A percentile compares a stretch with the other conserved stretches of the same genome.
phyloP scores from a whole-genome alignment of 2,329 filamentous ascomycete species.

The Myrmaecium sp. region DNA sequence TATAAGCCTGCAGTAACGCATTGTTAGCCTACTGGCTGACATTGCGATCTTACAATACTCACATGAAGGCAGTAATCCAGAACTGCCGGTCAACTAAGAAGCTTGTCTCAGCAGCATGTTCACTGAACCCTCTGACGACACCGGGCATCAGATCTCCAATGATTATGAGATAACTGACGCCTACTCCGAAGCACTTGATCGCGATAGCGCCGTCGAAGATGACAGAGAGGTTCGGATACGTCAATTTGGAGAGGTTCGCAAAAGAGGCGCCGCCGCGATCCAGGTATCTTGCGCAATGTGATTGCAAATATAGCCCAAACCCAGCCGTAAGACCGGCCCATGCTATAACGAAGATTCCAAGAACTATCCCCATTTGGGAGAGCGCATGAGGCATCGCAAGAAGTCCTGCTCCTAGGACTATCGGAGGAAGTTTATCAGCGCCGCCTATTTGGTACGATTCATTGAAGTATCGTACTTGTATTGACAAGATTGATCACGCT shows the following conservation, averaged over 20 bases:
- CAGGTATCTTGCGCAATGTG: slow-evolving; percentile 80
- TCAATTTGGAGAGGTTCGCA: slow-evolving; percentile 91
- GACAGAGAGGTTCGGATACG: slow-evolving; percentile 89
- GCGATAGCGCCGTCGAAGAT: slow-evolving; percentile 93
- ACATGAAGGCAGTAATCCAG: slow-evolving; percentile 97
- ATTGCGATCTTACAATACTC: slow-evolving; percentile 12
- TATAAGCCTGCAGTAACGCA: slow-evolving; percentile 47
- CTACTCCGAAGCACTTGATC: slow-evolving; percentile 95
- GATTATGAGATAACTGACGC: slow-evolving; percentile 94
- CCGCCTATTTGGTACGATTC: not conserved
- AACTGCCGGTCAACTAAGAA: slow-evolving; percentile 85
- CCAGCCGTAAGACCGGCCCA: slow-evolving; percentile 83
- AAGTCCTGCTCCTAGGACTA: slow-evolving; percentile 84
- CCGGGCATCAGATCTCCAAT: slow-evolving; percentile 97
- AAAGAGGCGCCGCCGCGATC: slow-evolving; percentile 81
- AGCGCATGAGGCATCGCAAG: slow-evolving; percentile 92
- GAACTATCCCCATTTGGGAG: slow-evolving; percentile 83
- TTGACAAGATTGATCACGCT: slow-evolving; percentile 93
- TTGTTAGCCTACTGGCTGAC: slow-evolving; percentile 6
- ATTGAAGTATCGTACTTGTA: slow-evolving; percentile 48
- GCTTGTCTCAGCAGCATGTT: slow-evolving; percentile 41
- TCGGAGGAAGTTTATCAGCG: slow-evolving; percentile 1
- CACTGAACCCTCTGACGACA: slow-evolving; percentile 67
- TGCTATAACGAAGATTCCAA: slow-evolving; percentile 68
- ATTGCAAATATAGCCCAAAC: slow-evolving; percentile 89